Base-by-base conservation (phyloP, 2,329 filamentous ascomycete species). In the Colletotrichum trifolii region DNA sequence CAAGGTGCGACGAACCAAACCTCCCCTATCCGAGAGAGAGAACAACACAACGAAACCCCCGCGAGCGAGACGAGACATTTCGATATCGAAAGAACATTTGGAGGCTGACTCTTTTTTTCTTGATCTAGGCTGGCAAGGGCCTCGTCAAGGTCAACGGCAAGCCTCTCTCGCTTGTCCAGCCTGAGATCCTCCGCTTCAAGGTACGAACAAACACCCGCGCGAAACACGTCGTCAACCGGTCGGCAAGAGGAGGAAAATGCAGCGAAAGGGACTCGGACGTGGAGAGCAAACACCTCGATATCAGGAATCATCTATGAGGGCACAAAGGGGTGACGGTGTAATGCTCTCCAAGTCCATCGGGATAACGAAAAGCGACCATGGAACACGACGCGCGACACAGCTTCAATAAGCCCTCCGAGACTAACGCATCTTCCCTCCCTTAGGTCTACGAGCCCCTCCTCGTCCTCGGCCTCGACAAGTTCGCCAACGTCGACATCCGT, bases 131-230 rank as follows among this genome's bases (percentile, higher is more conserved):
- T 73, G 80, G 80, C 70, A 75, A 75, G 73, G 96, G 96, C 83
- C 90, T 98, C 77, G 89, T 99, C 85, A 97, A 96, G 89, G 96
- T 97, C 85, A 99, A 98, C 88, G 96, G 96, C 85, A 92, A 93
- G 82, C 96, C 96, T 78, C 90, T 99, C 77, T 87, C 87, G 78
- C 92, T 98, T 77, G 92, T 97, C 77, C 92, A 97, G 87, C 94
- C 96, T 77, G 92, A 97, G 86, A 91, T 97, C 83, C 89, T 99
- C 78, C 92, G 96, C 83, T 97, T 97, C 91, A 98, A 97, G 92
- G 89, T 91, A 88, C 81, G 82, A 77, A 68, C 47, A n/a, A 54
- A 42, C 25, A 48, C 57, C 40, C 50, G 17, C 58, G 59, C 25
- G 25, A 25, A 63, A 53, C 13, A 15, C 46, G 43, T 43, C 43